These are phyloP conservation scores for Penicillium decumbens DNA, from an alignment of 2,329 filamentous ascomycete species.

Conservation along the genomic window DNA sequence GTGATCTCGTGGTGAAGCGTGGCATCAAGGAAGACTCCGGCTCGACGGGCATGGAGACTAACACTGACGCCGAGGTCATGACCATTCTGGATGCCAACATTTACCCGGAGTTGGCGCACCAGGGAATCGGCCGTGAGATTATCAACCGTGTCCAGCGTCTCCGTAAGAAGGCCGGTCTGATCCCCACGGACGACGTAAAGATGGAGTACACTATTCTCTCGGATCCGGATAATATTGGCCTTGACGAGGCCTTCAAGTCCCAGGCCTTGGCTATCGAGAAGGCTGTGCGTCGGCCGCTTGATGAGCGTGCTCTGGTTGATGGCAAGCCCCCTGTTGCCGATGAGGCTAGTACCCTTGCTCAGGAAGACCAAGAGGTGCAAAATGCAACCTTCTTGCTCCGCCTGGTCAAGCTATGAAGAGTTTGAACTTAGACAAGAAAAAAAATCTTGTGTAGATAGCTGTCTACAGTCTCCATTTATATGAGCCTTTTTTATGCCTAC, in stretches of 20 bases:
- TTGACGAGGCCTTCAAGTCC: conserved; percentile 64
- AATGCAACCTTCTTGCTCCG: conserved; percentile 75
- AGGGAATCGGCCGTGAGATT: conserved; percentile 86
- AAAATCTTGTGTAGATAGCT: conserved; percentile 5
- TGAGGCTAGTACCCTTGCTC: conserved; percentile 62
- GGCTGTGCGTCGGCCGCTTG: conserved; percentile 69
- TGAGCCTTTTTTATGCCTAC: not conserved
- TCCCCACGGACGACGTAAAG: conserved; percentile 87
- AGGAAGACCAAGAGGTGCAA: conserved; percentile 83
- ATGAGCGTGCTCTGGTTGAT: conserved; percentile 60
- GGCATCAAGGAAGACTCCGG: conserved; percentile 68
- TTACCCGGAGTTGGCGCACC: conserved; percentile 79
- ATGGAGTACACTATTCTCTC: conserved; percentile 84
- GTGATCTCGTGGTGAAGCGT: conserved; percentile 77
- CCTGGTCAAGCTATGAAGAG: conserved; percentile 63
- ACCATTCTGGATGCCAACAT: conserved; percentile 80
- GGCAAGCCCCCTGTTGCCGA: conserved; percentile 52
- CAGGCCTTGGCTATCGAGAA: conserved; percentile 69
- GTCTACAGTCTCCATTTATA: conserved; percentile 4
- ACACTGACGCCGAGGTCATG: conserved; percentile 83
- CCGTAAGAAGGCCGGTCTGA: conserved; percentile 86
- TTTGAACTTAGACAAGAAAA: not conserved
- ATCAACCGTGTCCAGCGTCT: conserved; percentile 89
- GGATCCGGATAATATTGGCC: conserved; percentile 71
- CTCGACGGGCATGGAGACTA: conserved; percentile 73